Evolutionary conservation across 768 basidiomycete species (phyloP), one percentile per base, ranked within the genome.

Genomic region (Trametes coccinea): DNA sequence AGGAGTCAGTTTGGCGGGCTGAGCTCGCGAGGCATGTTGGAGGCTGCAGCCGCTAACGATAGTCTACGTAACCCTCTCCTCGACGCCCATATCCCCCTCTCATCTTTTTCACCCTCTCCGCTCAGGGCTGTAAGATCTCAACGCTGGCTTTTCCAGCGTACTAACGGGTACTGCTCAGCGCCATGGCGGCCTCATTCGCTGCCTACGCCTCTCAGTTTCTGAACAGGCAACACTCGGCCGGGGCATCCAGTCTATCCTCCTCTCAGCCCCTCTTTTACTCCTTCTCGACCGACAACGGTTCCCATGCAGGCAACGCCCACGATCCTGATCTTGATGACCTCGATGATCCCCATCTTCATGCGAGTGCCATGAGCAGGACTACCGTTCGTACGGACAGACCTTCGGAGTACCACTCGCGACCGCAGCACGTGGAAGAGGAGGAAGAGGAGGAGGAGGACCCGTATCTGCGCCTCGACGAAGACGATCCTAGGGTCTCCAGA

Each of bases 201-300:
- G 84, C 85, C 53, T 92, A 89, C 77, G 90, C 90, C 52, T 92
- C 90, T 46, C 89, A 91, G 67, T 92, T 91, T 71, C 78, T 92
- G 72, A 86, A 81, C 71, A 81, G 82, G 66, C 85, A 84, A 68
- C 80, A 76, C 34, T 37, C 34, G 60, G 77, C 79, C 57, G 70
- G 64, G 31, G 68, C 72, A 59, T 78, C 83, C 40, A 83, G 81
- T 66, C 75, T 83, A 68, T 81, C 84, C 22, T 86, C 85, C 41
- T 79, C 78, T 40, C 90, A 91, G 74, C 91, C 92, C 56, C 83
- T 93, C 73, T 93, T 93, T 80, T 93, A 90, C 80, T 93, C 91
- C 17, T 92, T 93, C 74, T 87, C 87, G 47, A 90, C 90, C 64
- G 89, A 90, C 76, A 81, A 86, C 56, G 88, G 81, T 56, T 85